These are phyloP conservation scores for Galium porrigens DNA, from an alignment of 305 asterid species.

Conservation along the genomic window DNA sequence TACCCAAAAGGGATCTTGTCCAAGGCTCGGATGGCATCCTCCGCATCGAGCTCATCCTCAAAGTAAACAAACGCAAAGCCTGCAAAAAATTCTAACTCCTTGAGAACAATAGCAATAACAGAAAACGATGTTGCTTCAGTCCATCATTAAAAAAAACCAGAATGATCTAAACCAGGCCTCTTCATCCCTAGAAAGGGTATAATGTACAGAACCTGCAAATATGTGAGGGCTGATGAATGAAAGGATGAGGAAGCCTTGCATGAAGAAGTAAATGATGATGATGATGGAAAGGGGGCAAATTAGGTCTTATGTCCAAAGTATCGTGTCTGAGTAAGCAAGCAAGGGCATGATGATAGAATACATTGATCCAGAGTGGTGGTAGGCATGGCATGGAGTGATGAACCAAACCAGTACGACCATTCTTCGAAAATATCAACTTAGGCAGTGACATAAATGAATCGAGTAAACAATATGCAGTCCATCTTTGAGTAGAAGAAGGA, in stretches of 20 bases:
- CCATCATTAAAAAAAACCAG: slow-evolving; percentile 17
- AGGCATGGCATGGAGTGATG: slow-evolving; percentile 60
- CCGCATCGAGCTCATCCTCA: slow-evolving; percentile 86
- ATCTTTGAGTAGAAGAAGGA: slow-evolving; percentile 38
- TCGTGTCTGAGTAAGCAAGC: slow-evolving; percentile 56
- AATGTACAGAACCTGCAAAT: slow-evolving; percentile 74
- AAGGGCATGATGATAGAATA: slow-evolving; percentile 45
- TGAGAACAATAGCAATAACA: slow-evolving; percentile 18
- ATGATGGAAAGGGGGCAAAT: slow-evolving; percentile 39
- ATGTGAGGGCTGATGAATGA: slow-evolving; percentile 65
- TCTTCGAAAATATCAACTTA: slow-evolving; percentile 46
- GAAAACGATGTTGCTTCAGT: neutral
- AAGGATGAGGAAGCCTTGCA: slow-evolving; percentile 72
- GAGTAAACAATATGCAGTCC: slow-evolving; percentile 49
- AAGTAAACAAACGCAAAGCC: slow-evolving; percentile 82
- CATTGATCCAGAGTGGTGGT: slow-evolving; percentile 47
- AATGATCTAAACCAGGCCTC: slow-evolving; percentile 29
- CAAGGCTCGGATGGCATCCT: slow-evolving; percentile 59
- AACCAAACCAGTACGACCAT: slow-evolving; percentile 43
- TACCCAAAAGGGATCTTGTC: slow-evolving; percentile 54
- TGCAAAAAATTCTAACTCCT: slow-evolving; percentile 14
- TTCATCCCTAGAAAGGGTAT: slow-evolving; percentile 23
- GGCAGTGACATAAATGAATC: slow-evolving; percentile 32
- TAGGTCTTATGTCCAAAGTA: slow-evolving; percentile 41
- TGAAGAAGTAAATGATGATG: slow-evolving; percentile 57